phyloP scores from a whole-genome alignment of 1,284 basidiomycete species.

The Cryptococcus sp. region DNA sequence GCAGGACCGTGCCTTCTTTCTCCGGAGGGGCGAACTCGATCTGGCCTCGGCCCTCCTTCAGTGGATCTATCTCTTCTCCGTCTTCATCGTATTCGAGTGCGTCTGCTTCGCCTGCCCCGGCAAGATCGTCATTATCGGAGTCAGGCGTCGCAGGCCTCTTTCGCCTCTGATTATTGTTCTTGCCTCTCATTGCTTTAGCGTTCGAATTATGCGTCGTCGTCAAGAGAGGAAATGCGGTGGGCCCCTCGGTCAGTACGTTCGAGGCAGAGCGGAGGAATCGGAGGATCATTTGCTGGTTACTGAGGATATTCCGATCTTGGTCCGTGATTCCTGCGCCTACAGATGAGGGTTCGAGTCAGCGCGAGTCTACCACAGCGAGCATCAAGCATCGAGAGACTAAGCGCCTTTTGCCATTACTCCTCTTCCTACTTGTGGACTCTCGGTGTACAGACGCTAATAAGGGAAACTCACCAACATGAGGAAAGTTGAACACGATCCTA shows the following conservation, averaged over 20 bases:
- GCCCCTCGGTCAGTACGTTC: conserved; percentile 64
- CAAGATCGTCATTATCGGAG: conserved; percentile 51
- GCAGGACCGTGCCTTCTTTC: conserved; percentile 64
- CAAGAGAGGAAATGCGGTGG: conserved; percentile 12
- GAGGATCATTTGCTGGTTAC: conserved; percentile 86
- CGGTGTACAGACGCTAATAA: too few relatives aligned
- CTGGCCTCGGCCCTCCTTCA: conserved; percentile 12
- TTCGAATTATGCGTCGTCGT: neutral
- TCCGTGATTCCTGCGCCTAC: conserved; percentile 89
- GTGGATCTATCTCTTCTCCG: conserved; percentile 29
- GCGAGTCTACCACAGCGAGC: neutral
- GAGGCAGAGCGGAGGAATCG: conserved; percentile 78
- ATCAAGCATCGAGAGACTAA: neutral
- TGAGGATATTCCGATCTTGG: conserved; percentile 88
- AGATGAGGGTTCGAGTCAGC: neutral
- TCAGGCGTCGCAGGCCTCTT: conserved; percentile 40
- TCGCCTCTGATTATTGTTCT: conserved; percentile 14
- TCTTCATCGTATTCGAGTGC: conserved; percentile 52
- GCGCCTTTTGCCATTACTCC: neutral
- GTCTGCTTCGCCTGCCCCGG: conserved; percentile 42
- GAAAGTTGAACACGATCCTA: conserved; percentile 91
- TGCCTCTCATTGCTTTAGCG: neutral
- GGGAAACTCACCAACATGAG: conserved; percentile 87
- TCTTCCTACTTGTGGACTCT: too few relatives aligned
- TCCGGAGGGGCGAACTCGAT: conserved; percentile 46